Evolutionary conservation across 192 early-diverging fungal genomes (phyloP).

Genomic region (Backusella macrospora): DNA sequence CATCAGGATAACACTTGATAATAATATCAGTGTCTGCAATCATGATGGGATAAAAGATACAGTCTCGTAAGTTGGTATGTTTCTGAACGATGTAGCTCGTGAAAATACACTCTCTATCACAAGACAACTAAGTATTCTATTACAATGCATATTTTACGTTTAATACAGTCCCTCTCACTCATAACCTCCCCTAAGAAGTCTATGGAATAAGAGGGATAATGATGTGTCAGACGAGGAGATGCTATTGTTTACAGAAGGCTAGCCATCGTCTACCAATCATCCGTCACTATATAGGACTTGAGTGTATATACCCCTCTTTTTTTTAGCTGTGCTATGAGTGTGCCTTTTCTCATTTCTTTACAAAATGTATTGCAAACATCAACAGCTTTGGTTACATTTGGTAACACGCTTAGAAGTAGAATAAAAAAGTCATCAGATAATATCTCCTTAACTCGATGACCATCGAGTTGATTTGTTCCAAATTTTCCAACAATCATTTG

Average conservation of each 20-base stretch:
- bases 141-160: too few relatives aligned
- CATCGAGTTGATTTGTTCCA: not conserved
- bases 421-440: conserved; percentile 4
- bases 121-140: not conserved
- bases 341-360: not conserved
- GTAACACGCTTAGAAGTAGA: not conserved
- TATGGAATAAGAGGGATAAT: not conserved
- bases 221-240: not conserved
- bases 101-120: not conserved
- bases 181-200: not conserved
- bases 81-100: not conserved
- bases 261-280: not conserved
- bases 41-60: not conserved
- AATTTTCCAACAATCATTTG: not conserved
- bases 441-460: not conserved
- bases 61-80: not conserved
- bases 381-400: not conserved
- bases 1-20: not conserved
- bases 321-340: not conserved
- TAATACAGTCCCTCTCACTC: too few relatives aligned
- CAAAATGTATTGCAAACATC: not conserved
- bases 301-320: not conserved
- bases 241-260: not conserved
- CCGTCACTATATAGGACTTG: not conserved
- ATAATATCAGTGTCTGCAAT: not conserved